Evolutionary conservation across 2,329 filamentous ascomycete species (phyloP).

Genomic region (Colletotrichum cereale): DNA sequence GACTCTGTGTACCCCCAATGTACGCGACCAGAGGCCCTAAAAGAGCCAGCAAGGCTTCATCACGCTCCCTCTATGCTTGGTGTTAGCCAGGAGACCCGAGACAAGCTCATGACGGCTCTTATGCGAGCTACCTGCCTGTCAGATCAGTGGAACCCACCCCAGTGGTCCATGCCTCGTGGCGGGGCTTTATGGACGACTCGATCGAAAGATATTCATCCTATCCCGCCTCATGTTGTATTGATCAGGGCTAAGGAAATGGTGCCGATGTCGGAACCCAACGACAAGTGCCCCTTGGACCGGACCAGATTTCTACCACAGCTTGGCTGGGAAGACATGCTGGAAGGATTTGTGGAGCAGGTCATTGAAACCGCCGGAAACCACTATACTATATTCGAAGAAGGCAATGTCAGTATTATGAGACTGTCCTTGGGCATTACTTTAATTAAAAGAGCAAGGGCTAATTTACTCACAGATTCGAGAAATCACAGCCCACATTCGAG

Average conservation of each 20-base stretch:
- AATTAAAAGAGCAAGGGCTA: too few relatives aligned
- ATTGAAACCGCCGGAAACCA: constrained; percentile 33
- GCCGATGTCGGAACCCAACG: constrained; percentile 27
- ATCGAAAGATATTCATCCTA: constrained; percentile 8
- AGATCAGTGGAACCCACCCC: constrained; percentile 24
- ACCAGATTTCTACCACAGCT: constrained; percentile 32
- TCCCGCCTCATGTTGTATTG: constrained; percentile 20
- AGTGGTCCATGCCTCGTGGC: constrained; percentile 11
- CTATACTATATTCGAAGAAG: constrained; percentile 30
- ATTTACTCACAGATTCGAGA: too few relatives aligned
- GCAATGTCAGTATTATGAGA: constrained; percentile 31
- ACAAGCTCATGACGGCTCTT: constrained; percentile 33
- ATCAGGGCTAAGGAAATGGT: constrained; percentile 31
- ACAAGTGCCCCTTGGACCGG: constrained; percentile 28
- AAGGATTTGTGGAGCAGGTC: constrained; percentile 30
- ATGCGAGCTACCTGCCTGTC: constrained; percentile 34
- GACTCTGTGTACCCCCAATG: constrained; percentile 34
- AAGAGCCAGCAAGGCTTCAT: constrained; percentile 30
- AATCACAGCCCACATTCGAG: too few relatives aligned
- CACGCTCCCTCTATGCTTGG: constrained; percentile 24
- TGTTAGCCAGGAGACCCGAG: constrained; percentile 15
- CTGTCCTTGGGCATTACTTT: too few relatives aligned
- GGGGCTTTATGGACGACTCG: constrained; percentile 15
- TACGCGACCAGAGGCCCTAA: constrained; percentile 26
- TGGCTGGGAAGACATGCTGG: constrained; percentile 31